phyloP scores from a whole-genome alignment of 2,329 filamentous ascomycete genomes.

The Davidsoniella eucalypti region DNA sequence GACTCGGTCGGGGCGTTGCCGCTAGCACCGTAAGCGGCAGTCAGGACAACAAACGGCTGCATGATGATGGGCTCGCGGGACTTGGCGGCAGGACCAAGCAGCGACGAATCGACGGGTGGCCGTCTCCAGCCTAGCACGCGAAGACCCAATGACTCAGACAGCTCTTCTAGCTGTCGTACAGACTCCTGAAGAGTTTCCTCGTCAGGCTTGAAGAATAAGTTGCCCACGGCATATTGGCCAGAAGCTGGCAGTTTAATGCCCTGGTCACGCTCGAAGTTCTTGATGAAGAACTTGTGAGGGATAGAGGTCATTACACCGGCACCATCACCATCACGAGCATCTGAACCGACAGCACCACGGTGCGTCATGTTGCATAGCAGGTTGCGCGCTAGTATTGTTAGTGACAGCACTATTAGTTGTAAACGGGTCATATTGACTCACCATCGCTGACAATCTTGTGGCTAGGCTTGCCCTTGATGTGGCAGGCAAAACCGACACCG shows the following conservation, averaged over 20 bases:
- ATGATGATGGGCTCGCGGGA: constrained; percentile 91
- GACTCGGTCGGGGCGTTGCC: constrained; percentile 63
- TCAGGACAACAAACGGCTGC: constrained; percentile 85
- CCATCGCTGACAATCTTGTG: constrained; percentile 99
- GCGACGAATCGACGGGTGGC: constrained; percentile 81
- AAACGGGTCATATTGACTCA: constrained; percentile 28
- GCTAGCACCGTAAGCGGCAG: constrained; percentile 59
- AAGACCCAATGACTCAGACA: constrained; percentile 73
- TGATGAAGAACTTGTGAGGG: constrained; percentile 94
- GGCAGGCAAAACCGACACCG: constrained; percentile 96
- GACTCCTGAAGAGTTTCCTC: constrained; percentile 79
- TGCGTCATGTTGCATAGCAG: constrained; percentile 99
- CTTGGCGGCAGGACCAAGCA: constrained; percentile 80
- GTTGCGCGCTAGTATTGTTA: constrained; percentile 49
- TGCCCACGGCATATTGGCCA: constrained; percentile 92
- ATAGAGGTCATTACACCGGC: constrained; percentile 99
- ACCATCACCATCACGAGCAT: constrained; percentile 93
- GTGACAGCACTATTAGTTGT: neutral
- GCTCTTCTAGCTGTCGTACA: constrained; percentile 82
- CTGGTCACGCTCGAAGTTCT: constrained; percentile 90
- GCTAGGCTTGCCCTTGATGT: constrained; percentile 93
- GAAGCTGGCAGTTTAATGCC: constrained; percentile 71
- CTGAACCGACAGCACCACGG: constrained; percentile 91
- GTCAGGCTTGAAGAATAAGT: constrained; percentile 97
- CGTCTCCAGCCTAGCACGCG: constrained; percentile 92